A percentile compares a stretch with the other conserved stretches of the same genome.
Evolutionary conservation across 306 rosid species (phyloP).

Genomic region (Inga laurina): DNA sequence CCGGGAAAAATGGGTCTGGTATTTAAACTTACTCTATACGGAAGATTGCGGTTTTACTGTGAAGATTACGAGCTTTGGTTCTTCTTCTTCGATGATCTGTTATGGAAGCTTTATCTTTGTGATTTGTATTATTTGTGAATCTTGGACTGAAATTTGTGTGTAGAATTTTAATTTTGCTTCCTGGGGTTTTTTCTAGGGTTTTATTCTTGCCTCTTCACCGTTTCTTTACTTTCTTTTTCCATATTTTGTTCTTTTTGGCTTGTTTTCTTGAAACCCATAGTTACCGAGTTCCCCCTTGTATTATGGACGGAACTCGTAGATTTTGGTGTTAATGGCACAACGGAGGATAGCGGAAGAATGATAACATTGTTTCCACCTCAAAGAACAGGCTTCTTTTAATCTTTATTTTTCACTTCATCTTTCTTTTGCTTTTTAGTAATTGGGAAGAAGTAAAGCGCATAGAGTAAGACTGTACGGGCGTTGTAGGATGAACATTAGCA

Average conservation of each 20-base stretch:
- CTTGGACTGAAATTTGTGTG: slow-evolving; percentile 3
- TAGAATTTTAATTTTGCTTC: slow-evolving; percentile 23
- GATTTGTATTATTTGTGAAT: neutral
- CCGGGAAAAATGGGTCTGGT: slow-evolving; percentile 4
- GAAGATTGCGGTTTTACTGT: slow-evolving; percentile 34
- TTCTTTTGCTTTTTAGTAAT: slow-evolving; percentile 15
- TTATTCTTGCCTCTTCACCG: slow-evolving; percentile 4
- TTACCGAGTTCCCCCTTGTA: neutral
- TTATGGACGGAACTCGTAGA: slow-evolving; percentile 16
- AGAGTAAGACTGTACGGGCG: neutral
- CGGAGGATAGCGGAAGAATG: neutral
- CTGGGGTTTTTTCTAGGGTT: slow-evolving; percentile 38
- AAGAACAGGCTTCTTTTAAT: neutral
- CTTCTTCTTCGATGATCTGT: slow-evolving; percentile 20
- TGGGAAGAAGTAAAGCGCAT: neutral
- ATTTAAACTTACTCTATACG: slow-evolving; percentile 22
- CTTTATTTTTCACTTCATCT: slow-evolving; percentile 3
- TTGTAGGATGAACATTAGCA: neutral
- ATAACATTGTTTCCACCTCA: slow-evolving; percentile 10
- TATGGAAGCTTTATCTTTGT: neutral
- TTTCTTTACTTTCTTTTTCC: neutral
- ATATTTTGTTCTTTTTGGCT: slow-evolving; percentile 5
- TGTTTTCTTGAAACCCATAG: slow-evolving; percentile 16
- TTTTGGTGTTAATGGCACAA: slow-evolving; percentile 17
- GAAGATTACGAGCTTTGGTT: slow-evolving; percentile 27